Base-by-base conservation (phyloP, 1,284 basidiomycete species). In the Sanghuangporus weigelae region DNA sequence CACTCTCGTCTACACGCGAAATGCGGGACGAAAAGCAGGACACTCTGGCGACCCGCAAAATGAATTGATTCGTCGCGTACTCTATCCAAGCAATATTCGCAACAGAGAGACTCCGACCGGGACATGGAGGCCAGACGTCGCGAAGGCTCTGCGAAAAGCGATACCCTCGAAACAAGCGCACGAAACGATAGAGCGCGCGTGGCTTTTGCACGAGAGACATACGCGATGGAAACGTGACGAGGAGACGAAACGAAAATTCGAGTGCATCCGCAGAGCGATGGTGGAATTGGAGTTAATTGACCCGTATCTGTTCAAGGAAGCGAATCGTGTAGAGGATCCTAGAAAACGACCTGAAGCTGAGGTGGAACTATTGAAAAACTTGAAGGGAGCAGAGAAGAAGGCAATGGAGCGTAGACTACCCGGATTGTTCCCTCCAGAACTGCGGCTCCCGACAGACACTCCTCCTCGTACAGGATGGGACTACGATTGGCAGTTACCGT, bases 121-220 rank as follows among this genome's bases (percentile, higher is more conserved):
- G 12, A 84, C 87, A 63, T 93, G 93, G 86, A 85, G 92, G 66
- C 85, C 86, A 36, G 86, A 93, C 71, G 86, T 88, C 42, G 85
- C 78, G 61, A 81, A 77, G 66, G 90, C 84, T 5, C 77, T 96
- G 16, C 85, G 89, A 67, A 82, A 82, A 60, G 90, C 91, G 10
- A 86, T 95, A 62, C 91, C 91, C 12, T 90, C 87, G 4, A 84
- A 82, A 12, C 95, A 98, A 75, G 93, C 93, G 0, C 94, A 98
- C 78, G 87, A 94, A 69, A 98, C 95, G 7, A 95, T 98, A 67
- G 91, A 92, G 68, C 87, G 96, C 44, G 96, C 96, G 3, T 98
- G 92, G 91, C 78, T 89, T 61, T 82, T 98, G 21, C 87, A 91
- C 76, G 83, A 87, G 69, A 84, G 94, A 40, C 86, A 91, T 70